These are phyloP conservation scores for Aegilops tauschii DNA, from an alignment of 176 grass and related monocot genomes.

Conservation along the genomic window DNA sequence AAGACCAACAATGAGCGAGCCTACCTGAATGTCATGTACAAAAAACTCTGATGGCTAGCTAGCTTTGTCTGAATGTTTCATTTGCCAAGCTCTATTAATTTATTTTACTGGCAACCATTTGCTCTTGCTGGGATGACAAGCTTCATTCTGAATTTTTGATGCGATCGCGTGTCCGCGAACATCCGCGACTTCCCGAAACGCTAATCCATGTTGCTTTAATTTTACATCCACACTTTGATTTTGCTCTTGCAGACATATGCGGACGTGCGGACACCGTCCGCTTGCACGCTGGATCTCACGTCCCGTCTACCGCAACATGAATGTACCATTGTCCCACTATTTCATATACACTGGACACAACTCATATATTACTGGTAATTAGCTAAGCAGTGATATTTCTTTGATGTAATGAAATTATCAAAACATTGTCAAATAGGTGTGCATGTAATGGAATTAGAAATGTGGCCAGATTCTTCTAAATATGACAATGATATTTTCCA, in stretches of 20 bases:
- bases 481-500: slow-evolving; percentile 87
- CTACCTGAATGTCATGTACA: too few relatives aligned
- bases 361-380: slow-evolving; percentile 87
- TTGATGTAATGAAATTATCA: slow-evolving; percentile 71
- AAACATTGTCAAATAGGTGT: slow-evolving; percentile 77
- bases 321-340: slow-evolving; percentile 78
- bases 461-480: slow-evolving; percentile 95
- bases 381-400: slow-evolving; percentile 75
- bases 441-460: slow-evolving; percentile 93
- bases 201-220: too few relatives aligned
- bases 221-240: too few relatives aligned
- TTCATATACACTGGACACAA: slow-evolving; percentile 97
- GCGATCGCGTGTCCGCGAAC: not conserved
- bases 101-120: not conserved
- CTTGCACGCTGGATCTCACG: not conserved
- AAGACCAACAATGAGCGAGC: too few relatives aligned
- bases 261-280: too few relatives aligned
- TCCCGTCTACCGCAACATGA: slow-evolving; percentile 88
- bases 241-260: too few relatives aligned
- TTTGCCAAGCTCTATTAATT: not conserved
- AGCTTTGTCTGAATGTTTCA: not conserved
- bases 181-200: too few relatives aligned
- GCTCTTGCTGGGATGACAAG: not conserved
- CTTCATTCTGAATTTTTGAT: not conserved
- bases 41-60: not conserved